Conservation (phyloP, 495 filamentous ascomycete species). For the Penicillium soppii region DNA sequence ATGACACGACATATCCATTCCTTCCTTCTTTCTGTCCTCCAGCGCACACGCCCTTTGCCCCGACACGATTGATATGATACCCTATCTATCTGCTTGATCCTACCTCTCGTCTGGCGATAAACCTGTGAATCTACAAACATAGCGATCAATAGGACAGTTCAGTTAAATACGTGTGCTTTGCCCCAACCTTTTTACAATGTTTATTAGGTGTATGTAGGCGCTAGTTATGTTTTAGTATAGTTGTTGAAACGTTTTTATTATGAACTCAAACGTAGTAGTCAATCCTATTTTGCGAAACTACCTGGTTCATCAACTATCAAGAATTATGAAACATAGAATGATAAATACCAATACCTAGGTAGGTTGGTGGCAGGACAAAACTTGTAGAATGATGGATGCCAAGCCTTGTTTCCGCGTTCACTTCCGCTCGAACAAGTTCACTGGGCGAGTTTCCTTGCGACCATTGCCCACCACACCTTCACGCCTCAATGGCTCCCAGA, state of each 20-base stretch:
- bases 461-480: constrained; percentile 10
- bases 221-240: no score
- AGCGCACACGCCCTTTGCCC: constrained; percentile 28
- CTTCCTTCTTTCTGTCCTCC: constrained; percentile 25
- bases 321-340: no score
- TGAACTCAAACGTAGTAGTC: constrained; percentile 14
- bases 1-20: constrained; percentile 32
- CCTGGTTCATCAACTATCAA: no score
- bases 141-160: constrained; percentile 16
- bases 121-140: constrained; percentile 14
- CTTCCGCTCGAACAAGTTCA: constrained; percentile 18
- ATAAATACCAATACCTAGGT: no score
- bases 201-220: background rate
- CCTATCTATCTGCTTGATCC: constrained; percentile 28
- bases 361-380: no score
- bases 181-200: background rate
- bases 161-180: constrained; percentile 8
- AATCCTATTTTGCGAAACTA: background rate
- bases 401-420: constrained; percentile 22
- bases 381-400: constrained; percentile 9
- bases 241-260: no score
- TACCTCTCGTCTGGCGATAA: constrained; percentile 13
- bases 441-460: constrained; percentile 5
- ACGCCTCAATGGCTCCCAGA: constrained; percentile 40
- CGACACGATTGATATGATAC: constrained; percentile 33